These are phyloP conservation scores for Colletotrichum viniferum DNA, from an alignment of 2,329 filamentous ascomycete species.

Conservation along the genomic window DNA sequence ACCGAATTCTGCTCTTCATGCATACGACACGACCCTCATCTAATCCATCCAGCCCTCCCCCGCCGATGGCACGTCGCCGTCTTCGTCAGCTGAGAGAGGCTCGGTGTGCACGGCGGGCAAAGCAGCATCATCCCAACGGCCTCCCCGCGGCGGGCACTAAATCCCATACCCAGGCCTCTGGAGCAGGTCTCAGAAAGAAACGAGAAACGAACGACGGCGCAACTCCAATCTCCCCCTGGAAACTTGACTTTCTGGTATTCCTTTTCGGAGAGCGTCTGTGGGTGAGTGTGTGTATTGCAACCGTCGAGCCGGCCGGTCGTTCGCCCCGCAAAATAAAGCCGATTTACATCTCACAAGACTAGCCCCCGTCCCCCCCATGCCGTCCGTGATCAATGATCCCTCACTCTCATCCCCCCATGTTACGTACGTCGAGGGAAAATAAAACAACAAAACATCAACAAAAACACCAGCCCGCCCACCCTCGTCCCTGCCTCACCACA, in stretches of 20 bases:
- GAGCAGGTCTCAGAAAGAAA: conserved; percentile 2
- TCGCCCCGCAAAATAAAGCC: conserved; percentile 4
- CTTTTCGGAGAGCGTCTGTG: not conserved
- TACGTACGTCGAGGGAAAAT: not conserved
- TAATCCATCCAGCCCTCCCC: not conserved
- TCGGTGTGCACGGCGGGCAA: not conserved
- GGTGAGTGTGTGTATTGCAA: not conserved
- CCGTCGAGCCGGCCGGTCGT: not conserved
- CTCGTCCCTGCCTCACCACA: not conserved
- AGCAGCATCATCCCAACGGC: conserved; percentile 4
- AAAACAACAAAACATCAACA: not conserved
- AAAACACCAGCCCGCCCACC: conserved; percentile 5
- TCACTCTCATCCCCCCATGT: not conserved
- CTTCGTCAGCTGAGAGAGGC: not conserved
- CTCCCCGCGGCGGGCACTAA: conserved; percentile 10
- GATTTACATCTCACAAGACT: not conserved
- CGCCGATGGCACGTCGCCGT: not conserved
- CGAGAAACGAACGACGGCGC: not conserved
- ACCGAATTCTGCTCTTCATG: not conserved
- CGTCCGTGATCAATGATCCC: not conserved
- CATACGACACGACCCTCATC: not conserved
- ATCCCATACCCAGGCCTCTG: conserved; percentile 9
- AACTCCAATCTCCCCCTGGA: not conserved
- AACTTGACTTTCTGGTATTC: not conserved
- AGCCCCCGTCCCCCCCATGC: not conserved